Conservation (phyloP, 306 rosid genomes). For the Vicia villosa region DNA sequence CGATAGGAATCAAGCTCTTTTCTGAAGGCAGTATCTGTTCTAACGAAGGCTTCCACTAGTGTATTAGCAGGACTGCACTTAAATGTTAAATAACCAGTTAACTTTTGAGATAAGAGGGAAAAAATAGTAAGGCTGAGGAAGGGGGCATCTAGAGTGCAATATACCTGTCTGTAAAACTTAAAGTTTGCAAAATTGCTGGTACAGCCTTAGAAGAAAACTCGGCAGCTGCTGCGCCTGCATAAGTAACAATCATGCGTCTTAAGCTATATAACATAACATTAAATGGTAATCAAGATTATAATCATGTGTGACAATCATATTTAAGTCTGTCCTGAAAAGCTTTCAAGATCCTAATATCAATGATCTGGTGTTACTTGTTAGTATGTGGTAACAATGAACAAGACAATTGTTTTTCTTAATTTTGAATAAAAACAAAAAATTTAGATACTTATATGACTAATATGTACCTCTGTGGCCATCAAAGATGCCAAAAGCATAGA, state of each 20-base stretch:
- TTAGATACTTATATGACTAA: constrained; percentile 19
- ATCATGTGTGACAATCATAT: too few species aligned
- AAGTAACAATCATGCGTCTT: constrained; percentile 24
- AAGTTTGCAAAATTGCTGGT: constrained; percentile 69
- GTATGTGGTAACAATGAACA: too few species aligned
- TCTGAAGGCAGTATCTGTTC: constrained; percentile 83
- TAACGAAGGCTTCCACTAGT: constrained; percentile 69
- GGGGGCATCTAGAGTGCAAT: constrained; percentile 24
- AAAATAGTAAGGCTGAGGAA: not conserved
- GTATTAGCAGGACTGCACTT: constrained; percentile 73
- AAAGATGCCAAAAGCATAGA: constrained; percentile 81
- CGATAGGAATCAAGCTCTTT: constrained; percentile 63
- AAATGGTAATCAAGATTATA: too few species aligned
- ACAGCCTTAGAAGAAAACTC: constrained; percentile 82
- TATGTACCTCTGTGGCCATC: constrained; percentile 91
- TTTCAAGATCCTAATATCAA: not conserved
- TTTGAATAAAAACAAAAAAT: not conserved
- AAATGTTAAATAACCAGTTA: constrained; percentile 25
- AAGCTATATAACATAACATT: not conserved
- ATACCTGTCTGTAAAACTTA: constrained; percentile 54
- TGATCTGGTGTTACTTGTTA: too few species aligned
- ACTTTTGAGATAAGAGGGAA: not conserved
- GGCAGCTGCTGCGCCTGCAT: constrained; percentile 92
- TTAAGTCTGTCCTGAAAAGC: too few species aligned
- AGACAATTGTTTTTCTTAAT: not conserved